Evolutionary conservation across 352 stramenopile species (phyloP), one percentile per base, ranked within the genome.

Genomic region (Globisporangium radiosum): DNA sequence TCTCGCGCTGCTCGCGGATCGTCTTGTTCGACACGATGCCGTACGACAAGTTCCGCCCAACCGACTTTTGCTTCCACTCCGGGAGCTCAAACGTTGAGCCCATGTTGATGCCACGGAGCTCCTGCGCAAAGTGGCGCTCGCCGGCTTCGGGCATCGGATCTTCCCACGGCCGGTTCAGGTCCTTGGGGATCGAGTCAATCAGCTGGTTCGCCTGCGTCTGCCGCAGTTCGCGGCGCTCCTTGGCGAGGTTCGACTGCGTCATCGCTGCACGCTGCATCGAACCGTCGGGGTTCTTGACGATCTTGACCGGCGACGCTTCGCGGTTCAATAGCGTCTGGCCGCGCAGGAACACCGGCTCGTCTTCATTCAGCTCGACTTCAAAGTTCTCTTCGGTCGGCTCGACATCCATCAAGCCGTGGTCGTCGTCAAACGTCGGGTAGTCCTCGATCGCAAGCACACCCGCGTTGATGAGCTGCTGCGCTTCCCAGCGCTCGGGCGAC

Each of bases 231-330:
- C 96, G 85, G 11, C 98, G 87, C 70, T 99, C 97, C 65, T 99
- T 99, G 0, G 97, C 92, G 55, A 99, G 76, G 19, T 89, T 97
- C 7, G 81, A 90, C 71, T 99, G 96, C 52, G 96, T 98, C 83
- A 99, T 96, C 0, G 98, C 97, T 0, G 97, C 97, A 10, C 97
- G 87, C 68, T 99, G 93, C 66, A 99, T 83, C 8, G 92, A 98
- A 40, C 98, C 98, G 73, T 99, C 97, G 1, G 98, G 98, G 72
- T 99, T 99, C 67, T 98, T 98, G 2, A 99, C 95, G 71, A 99
- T 99, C 54, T 97, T 97, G 8, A 99, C 82, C 0, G 97, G 97
- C 49, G 93, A 97, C 39, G 98, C 63, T 56, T 99, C 96, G 5
- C 73, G 84, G 59, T 84, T 90, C 48, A 81, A 55, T 50, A 96